A percentile compares a stretch with the other conserved stretches of the same genome.
Evolutionary conservation across 2,329 filamentous ascomycete species (phyloP).

Genomic region (Orbilia oligospora): DNA sequence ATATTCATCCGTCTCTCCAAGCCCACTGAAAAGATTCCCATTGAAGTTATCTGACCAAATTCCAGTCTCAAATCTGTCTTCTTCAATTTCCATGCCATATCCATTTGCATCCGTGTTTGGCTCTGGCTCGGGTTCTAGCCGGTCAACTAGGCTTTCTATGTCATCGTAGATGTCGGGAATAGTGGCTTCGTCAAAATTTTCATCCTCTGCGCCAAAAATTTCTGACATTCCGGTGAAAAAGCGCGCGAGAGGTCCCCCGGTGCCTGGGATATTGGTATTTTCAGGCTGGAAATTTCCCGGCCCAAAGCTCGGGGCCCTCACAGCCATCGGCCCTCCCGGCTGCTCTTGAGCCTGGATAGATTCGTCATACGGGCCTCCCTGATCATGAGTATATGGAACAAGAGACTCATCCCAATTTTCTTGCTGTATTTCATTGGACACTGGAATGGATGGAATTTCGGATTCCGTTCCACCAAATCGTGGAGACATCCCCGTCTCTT

Average conservation of each 20-base stretch:
- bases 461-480: background rate
- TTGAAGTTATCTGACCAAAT: background rate
- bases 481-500: background rate
- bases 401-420: background rate
- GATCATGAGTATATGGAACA: background rate
- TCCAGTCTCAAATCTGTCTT: background rate
- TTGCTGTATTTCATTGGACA: background rate
- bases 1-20: too few relatives aligned
- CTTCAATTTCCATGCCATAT: background rate
- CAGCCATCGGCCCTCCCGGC: background rate
- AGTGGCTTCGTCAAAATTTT: background rate
- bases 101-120: too few relatives aligned
- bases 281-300: background rate
- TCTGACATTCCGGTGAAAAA: too few relatives aligned
- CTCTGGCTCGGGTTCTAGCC: background rate
- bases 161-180: background rate
- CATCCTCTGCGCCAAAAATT: background rate
- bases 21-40: background rate
- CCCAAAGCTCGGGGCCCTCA: background rate
- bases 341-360: too few relatives aligned
- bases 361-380: background rate
- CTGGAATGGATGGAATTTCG: background rate
- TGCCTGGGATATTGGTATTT: background rate
- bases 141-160: background rate
- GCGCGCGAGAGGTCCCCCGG: too few relatives aligned